phyloP scores from a whole-genome alignment of 1,139 yeast genomes.

The Candida pseudocylindracea region DNA sequence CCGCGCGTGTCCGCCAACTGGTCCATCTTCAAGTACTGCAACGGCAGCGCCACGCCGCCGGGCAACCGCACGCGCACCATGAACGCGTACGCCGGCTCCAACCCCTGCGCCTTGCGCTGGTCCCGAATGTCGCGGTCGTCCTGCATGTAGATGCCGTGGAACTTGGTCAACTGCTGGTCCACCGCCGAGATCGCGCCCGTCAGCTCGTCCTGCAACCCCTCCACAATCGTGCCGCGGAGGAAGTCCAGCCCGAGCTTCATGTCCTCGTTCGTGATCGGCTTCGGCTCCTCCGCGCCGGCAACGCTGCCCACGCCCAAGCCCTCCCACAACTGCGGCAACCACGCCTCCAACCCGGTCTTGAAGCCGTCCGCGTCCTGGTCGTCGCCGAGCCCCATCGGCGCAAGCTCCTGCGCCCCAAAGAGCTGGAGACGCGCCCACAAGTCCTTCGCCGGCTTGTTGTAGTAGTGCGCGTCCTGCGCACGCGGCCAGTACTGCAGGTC shows the following conservation, averaged over 20 bases:
- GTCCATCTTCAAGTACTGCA: constrained; percentile 75
- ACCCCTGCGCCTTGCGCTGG: constrained; percentile 73
- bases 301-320: constrained; percentile 73
- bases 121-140: constrained; percentile 95
- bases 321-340: constrained; percentile 78
- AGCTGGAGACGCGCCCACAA: constrained; percentile 37
- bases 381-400: constrained; percentile 76
- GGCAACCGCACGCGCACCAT: constrained; percentile 95
- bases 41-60: constrained; percentile 77
- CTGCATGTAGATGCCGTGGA: constrained; percentile 98
- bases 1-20: constrained; percentile 69
- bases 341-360: constrained; percentile 67
- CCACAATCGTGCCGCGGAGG: constrained; percentile 85
- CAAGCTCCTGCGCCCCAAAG: constrained; percentile 52
- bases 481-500: constrained; percentile 96
- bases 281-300: constrained; percentile 82
- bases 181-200: constrained; percentile 89
- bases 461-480: constrained; percentile 82
- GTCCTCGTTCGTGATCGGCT: constrained; percentile 90
- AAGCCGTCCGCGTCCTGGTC: constrained; percentile 96
- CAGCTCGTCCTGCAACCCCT: constrained; percentile 57
- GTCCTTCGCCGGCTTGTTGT: constrained; percentile 81
- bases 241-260: constrained; percentile 74
- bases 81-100: constrained; percentile 88
- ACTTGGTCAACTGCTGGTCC: constrained; percentile 88